These are phyloP conservation scores for Paradendryphiella salina DNA, from an alignment of 2,329 filamentous ascomycete species.

Conservation along the genomic window DNA sequence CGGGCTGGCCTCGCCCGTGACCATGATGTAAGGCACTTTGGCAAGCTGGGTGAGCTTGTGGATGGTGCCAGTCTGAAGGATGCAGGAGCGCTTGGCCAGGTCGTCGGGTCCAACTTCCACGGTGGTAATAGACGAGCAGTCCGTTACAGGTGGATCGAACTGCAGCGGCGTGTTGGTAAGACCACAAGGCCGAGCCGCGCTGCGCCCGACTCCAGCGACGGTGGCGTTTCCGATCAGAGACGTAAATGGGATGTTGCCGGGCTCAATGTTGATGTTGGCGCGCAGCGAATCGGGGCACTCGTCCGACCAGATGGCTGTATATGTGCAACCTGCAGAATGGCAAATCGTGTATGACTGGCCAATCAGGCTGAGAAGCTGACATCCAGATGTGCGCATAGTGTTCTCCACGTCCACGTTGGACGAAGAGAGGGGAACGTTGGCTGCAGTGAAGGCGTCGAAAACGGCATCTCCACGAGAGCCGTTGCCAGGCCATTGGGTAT, in stretches of 20 bases:
- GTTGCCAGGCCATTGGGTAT: slow-evolving; percentile 30
- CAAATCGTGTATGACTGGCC: slow-evolving; percentile 26
- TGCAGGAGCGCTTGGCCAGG: slow-evolving; percentile 19
- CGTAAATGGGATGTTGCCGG: slow-evolving; percentile 22
- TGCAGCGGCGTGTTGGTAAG: slow-evolving; percentile 24
- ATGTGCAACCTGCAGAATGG: slow-evolving; percentile 27
- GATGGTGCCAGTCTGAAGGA: slow-evolving; percentile 23
- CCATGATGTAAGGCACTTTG: slow-evolving; percentile 37
- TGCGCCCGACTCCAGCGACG: slow-evolving; percentile 15
- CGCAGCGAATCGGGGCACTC: slow-evolving; percentile 26
- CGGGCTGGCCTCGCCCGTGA: slow-evolving; percentile 38
- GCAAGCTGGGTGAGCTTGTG: slow-evolving; percentile 23
- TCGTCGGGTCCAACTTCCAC: slow-evolving; percentile 16
- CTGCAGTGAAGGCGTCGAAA: slow-evolving; percentile 27
- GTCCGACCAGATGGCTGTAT: slow-evolving; percentile 28
- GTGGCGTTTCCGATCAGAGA: slow-evolving; percentile 8
- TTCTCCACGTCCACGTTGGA: slow-evolving; percentile 23
- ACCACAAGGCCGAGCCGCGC: slow-evolving; percentile 23
- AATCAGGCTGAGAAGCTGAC: slow-evolving; percentile 21
- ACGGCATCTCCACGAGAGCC: slow-evolving; percentile 20
- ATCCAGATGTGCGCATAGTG: slow-evolving; percentile 23
- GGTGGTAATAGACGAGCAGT: slow-evolving; percentile 22
- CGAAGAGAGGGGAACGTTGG: slow-evolving; percentile 21
- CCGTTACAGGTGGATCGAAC: slow-evolving; percentile 19
- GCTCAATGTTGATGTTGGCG: slow-evolving; percentile 31